phyloP scores from a whole-genome alignment of 768 basidiomycete genomes.

The Russula brevipes region DNA sequence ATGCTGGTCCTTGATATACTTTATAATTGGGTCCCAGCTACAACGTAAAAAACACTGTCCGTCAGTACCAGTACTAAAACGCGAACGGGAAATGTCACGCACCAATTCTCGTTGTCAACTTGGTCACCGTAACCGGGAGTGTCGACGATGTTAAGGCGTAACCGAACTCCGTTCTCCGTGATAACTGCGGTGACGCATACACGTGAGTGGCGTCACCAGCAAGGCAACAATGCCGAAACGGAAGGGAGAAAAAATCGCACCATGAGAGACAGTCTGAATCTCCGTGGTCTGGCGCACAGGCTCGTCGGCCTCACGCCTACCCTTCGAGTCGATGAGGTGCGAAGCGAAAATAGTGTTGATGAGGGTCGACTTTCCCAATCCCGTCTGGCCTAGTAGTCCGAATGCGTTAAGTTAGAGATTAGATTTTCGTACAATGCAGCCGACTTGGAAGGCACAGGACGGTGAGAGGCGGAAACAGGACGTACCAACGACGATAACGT shows the following conservation, averaged over 20 bases:
- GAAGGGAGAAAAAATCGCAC: slow-evolving; percentile 41
- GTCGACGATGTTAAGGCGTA: slow-evolving; percentile 96
- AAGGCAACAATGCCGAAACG: background rate
- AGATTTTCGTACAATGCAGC: background rate
- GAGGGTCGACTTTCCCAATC: slow-evolving; percentile 95
- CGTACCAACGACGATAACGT: slow-evolving; percentile 93
- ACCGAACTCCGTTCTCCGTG: slow-evolving; percentile 90
- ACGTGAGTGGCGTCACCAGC: slow-evolving; percentile 4
- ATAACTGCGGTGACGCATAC: slow-evolving; percentile 55
- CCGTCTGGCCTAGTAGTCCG: slow-evolving; percentile 73
- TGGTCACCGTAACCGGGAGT: slow-evolving; percentile 99
- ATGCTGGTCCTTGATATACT: slow-evolving; percentile 99
- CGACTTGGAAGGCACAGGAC: background rate
- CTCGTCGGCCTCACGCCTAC: slow-evolving; percentile 80
- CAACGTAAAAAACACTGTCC: background rate
- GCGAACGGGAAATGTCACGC: slow-evolving; percentile 28
- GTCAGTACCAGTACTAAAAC: background rate
- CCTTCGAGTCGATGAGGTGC: slow-evolving; percentile 97
- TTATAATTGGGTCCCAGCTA: slow-evolving; percentile 98
- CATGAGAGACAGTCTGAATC: slow-evolving; percentile 91
- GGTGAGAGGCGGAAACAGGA: slow-evolving; percentile 25
- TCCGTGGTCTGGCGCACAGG: slow-evolving; percentile 94
- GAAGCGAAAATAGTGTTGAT: slow-evolving; percentile 99
- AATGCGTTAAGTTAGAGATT: background rate
- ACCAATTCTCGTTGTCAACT: slow-evolving; percentile 99